phyloP scores from a whole-genome alignment of 1,139 yeast genomes.

The Williopsis jadinii region DNA sequence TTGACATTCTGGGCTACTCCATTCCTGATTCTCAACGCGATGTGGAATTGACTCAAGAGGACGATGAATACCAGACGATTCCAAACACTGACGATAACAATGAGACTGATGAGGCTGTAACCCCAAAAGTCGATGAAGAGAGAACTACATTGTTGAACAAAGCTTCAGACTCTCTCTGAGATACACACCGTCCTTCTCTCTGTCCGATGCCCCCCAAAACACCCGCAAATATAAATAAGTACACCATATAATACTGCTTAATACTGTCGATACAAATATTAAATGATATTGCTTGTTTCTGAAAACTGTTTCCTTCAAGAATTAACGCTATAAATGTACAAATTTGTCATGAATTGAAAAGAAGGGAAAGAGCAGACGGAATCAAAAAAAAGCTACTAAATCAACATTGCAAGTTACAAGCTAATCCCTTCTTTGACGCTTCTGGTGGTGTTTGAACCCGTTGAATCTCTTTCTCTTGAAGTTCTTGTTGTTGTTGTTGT shows the following conservation, averaged over 20 bases:
- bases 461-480: conserved; percentile 30
- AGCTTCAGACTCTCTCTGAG: conserved; percentile 5
- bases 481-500: conserved; percentile 25
- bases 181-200: not conserved
- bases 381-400: no score
- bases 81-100: conserved; percentile 12
- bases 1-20: conserved; percentile 37
- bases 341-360: no score
- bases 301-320: no score
- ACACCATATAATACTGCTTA: no score
- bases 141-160: conserved; percentile 21
- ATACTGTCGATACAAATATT: no score
- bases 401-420: no score
- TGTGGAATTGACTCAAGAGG: conserved; percentile 1
- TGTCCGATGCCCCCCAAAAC: not conserved
- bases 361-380: not conserved
- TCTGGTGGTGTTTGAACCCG: conserved; percentile 32
- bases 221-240: no score
- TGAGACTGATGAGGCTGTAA: conserved; percentile 10
- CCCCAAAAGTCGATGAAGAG: conserved; percentile 11
- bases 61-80: conserved; percentile 14
- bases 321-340: no score
- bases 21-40: conserved; percentile 16
- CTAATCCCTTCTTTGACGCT: conserved; percentile 20
- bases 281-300: no score